Base-by-base conservation (phyloP, 2,329 filamentous ascomycete species). In the Neofusicoccum sp. region DNA sequence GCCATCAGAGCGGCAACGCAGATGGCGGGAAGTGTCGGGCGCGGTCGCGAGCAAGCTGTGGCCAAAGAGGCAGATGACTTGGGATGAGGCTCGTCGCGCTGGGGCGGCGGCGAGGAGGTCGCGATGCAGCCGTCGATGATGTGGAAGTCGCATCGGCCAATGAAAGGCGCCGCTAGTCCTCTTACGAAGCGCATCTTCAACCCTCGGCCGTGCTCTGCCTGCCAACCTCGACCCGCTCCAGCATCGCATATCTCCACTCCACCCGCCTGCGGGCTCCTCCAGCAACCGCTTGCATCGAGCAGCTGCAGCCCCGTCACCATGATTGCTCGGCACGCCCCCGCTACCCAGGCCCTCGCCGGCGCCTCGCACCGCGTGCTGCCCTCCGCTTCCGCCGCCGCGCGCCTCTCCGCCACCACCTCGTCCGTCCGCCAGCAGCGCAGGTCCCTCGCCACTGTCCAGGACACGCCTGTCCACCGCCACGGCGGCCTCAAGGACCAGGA, bases 401-500 rank as follows among this genome's bases (percentile, higher is more conserved):
- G 73, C 64, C 69, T 74, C 65, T 71, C 72, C 66, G 67, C 76
- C 68, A 78, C 79, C 70, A 79, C 70, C 62, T 67, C 68, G 47
- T 71, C 69, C 56, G 68, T 66, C 60, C 61, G 47, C 43, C 79
- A 81, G 68, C 84, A 86, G 74, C 78, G 77, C 72, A 88, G 93
- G 75, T 84, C 84, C 68, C 89, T 97, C 79, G 75, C 83, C 72
- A 75, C 83, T n/a, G 79, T 82, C 33, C 76, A 80, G 64, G 80
- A 82, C 69, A 73, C 78, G 16, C 78, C 84, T 56, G 88, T 89
- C 76, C 79, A 81, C 71, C 84, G 85, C 67, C 90, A 96, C 78
- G 92, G 95, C 71, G 92, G 91, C 62, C 84, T 99, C 69, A 90
- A 87, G 80, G 95, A 99, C 76, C 92, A 98, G 81, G 95, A 99